phyloP scores from a whole-genome alignment of 805 yeast genomes.

The Tetrapisispora arboricola region DNA sequence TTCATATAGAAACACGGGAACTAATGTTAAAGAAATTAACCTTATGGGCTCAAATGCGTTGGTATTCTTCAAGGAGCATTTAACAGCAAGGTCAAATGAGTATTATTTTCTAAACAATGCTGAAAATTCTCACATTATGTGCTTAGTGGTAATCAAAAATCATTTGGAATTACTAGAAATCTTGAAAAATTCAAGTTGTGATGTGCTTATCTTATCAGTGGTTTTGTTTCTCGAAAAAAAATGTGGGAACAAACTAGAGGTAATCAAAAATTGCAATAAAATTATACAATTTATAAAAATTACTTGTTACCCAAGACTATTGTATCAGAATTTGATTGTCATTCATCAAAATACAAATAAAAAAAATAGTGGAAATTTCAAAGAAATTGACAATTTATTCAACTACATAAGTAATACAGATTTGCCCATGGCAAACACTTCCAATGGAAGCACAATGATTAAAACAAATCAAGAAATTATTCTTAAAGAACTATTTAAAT shows the following conservation, averaged over 20 bases:
- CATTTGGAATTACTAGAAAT: not conserved
- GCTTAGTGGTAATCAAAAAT: not conserved
- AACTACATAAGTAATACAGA: not conserved
- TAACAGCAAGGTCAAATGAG: not conserved
- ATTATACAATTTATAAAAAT: not conserved
- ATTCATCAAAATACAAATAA: not conserved
- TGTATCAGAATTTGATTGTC: not conserved
- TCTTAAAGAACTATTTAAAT: not conserved
- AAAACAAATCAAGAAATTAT: not conserved
- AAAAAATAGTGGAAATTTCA: not conserved
- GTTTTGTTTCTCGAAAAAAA: not conserved
- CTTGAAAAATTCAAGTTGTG: not conserved
- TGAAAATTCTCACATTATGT: not conserved
- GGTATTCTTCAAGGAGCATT: not conserved
- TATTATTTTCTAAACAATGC: not conserved
- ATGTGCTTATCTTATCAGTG: not conserved
- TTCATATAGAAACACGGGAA: constrained; percentile 6
- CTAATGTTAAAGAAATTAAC: not conserved
- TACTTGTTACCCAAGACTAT: not conserved
- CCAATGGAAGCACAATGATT: not conserved
- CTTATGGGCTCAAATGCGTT: not conserved
- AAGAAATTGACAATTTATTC: not conserved
- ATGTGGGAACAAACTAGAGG: not conserved
- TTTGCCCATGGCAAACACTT: not conserved
- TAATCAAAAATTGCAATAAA: constrained; percentile 3